Evolutionary conservation across 495 filamentous ascomycete species (phyloP).

Genomic region (Geoglossum glabrum): DNA sequence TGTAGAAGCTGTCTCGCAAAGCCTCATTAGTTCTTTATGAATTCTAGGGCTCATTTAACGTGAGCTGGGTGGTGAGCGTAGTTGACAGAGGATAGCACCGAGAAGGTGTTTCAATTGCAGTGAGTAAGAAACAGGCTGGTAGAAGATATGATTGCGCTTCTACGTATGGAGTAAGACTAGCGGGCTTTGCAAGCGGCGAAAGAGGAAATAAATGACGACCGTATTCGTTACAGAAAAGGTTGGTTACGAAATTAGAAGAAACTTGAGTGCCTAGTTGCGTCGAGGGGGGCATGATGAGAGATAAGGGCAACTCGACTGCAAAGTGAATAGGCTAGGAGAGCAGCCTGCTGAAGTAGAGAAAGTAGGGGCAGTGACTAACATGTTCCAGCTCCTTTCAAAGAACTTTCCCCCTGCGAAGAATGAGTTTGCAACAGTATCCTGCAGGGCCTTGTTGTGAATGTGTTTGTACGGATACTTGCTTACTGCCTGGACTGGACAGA

Average conservation of each 20-base stretch:
- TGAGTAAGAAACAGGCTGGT: no score
- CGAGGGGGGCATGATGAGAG: not conserved
- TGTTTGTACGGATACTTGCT: constrained; percentile 39
- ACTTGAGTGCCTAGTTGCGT: not conserved
- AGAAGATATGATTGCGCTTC: no score
- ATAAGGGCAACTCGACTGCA: not conserved
- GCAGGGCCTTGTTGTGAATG: constrained; percentile 24
- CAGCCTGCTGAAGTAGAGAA: not conserved
- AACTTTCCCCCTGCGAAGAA: constrained; percentile 40
- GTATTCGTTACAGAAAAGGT: not conserved
- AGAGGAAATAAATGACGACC: not conserved
- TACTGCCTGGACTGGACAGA: constrained; percentile 40
- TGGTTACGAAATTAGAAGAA: not conserved
- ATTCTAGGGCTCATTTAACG: no score
- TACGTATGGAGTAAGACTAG: no score
- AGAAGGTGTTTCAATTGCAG: no score
- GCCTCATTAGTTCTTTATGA: not conserved
- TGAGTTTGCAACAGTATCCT: constrained; percentile 24
- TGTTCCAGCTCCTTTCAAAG: constrained; percentile 43
- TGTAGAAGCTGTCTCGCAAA: constrained; percentile 38
- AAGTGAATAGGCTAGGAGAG: not conserved
- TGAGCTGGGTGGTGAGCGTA: no score
- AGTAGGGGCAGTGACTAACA: constrained; percentile 33
- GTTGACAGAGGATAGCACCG: no score
- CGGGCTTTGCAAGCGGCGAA: no score